These are phyloP conservation scores for Avicennia marina DNA, from an alignment of 257 asterid species.

Conservation along the genomic window DNA sequence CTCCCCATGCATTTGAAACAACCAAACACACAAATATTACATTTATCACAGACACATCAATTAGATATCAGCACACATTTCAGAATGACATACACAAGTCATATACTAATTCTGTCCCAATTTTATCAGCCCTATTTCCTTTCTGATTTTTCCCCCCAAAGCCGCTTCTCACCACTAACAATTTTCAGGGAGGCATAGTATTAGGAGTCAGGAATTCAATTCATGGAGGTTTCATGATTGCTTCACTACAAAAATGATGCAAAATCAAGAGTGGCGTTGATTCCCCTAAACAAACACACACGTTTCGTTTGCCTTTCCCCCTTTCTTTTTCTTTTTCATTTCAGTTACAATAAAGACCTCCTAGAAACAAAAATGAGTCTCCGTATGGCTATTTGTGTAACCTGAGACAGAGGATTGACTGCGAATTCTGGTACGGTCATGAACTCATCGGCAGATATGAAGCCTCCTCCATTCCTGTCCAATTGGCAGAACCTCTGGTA, in stretches of 20 bases:
- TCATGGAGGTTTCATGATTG: background rate
- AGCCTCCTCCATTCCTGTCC: conserved; percentile 50
- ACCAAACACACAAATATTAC: background rate
- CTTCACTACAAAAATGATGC: background rate
- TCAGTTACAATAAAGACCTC: background rate
- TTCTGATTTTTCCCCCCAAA: background rate
- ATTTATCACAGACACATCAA: too few species aligned
- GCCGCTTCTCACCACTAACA: background rate
- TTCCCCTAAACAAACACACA: background rate
- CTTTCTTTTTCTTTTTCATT: background rate
- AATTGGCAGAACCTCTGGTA: conserved; percentile 55
- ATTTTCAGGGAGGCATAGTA: background rate
- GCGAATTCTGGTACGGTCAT: conserved; percentile 60
- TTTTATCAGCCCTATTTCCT: background rate
- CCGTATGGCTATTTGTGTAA: background rate
- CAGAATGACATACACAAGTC: background rate
- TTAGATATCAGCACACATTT: background rate
- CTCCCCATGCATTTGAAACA: background rate
- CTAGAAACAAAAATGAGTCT: background rate
- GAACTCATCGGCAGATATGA: conserved; percentile 51
- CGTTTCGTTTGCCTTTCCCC: background rate
- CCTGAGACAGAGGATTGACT: conserved; percentile 59
- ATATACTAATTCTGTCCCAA: background rate
- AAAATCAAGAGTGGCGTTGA: background rate
- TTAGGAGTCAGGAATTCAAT: background rate